Conservation (phyloP, 2,329 filamentous ascomycete species). For the Xenoacremonium recifei region DNA sequence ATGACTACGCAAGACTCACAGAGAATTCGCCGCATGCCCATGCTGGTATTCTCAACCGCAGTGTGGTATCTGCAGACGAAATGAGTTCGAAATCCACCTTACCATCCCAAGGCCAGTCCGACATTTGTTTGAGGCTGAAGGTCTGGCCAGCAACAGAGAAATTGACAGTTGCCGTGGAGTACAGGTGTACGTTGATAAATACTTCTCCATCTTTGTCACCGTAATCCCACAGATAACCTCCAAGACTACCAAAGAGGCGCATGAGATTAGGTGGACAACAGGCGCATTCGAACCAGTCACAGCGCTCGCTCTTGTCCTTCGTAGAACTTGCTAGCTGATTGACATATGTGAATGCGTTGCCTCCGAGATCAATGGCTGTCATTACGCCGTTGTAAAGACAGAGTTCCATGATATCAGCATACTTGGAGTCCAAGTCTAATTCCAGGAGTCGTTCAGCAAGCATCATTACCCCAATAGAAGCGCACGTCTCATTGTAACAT, state of each 20-base stretch:
- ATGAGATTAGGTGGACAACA: conserved; percentile 62
- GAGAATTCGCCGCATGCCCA: conserved; percentile 42
- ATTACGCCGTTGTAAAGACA: conserved; percentile 61
- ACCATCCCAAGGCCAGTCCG: conserved; percentile 58
- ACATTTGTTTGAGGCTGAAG: conserved; percentile 38
- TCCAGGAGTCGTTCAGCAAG: conserved; percentile 55
- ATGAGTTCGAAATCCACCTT: conserved; percentile 45
- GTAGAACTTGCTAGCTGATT: conserved; percentile 59
- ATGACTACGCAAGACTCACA: conserved; percentile 37
- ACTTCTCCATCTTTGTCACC: conserved; percentile 24
- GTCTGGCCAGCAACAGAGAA: conserved; percentile 34
- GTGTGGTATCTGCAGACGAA: conserved; percentile 52
- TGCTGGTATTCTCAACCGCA: conserved; percentile 50
- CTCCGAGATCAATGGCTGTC: conserved; percentile 55
- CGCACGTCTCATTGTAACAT: conserved; percentile 62
- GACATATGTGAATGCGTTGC: conserved; percentile 58
- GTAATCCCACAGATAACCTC: conserved; percentile 55
- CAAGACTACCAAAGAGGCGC: conserved; percentile 53
- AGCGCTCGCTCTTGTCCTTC: conserved; percentile 45
- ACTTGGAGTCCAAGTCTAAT: conserved; percentile 50
- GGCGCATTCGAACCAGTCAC: conserved; percentile 58
- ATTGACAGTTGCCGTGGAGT: conserved; percentile 45
- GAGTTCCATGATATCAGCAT: conserved; percentile 59
- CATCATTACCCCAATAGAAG: conserved; percentile 60
- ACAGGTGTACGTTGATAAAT: conserved; percentile 56